Evolutionary conservation across 202 grass and related monocot genomes (phyloP), one percentile per base, ranked within the genome.

Genomic region (Digitaria exilis): DNA sequence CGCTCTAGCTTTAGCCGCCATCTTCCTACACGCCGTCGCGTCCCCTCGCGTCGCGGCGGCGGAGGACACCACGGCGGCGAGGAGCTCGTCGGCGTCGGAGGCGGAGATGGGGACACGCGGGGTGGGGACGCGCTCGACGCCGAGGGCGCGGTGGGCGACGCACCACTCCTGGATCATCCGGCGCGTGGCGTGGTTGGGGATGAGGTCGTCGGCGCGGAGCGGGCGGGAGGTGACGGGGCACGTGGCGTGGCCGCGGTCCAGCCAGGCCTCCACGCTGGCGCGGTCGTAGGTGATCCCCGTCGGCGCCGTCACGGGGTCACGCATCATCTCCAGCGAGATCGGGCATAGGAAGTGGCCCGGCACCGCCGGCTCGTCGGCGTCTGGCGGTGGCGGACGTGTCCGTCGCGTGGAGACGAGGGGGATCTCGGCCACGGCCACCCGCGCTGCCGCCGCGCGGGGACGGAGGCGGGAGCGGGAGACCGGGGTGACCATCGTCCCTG

Each of bases 111-210:
- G 94, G 39, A 91, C 91, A 43, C 90, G 88, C 18, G 94, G 94
- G 42, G 94, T 97, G 28, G 94, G 80, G 46, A 92, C 87, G 68
- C 94, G 89, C 84, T 97, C 94, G 18, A 92, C 77, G 0, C 90
- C 94, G 17, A 87, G 29, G 11, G 56, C 86, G 29, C 92, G 69
- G 81, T 94, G 85, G 15, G 88, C 85, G 21, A 97, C 92, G 88
- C 94, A 97, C 94, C 94, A 97, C 22, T 90, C 89, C 86, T 97
- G 94, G 87, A 97, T 97, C 60, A 88, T 60, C 79, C 92, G 37
- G 54, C 92, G 82, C 19, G 85, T 92, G 7, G 92, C 70, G 66
- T 94, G 91, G 88, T 97, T 97, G 5, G 94, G 94, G 50, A 97
- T 50, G 31, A 97, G 94, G 58, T 94, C 92, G n/a, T 94, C 85